Evolutionary conservation across 1,139 yeast species (phyloP).

Genomic region (Pichia sp.): DNA sequence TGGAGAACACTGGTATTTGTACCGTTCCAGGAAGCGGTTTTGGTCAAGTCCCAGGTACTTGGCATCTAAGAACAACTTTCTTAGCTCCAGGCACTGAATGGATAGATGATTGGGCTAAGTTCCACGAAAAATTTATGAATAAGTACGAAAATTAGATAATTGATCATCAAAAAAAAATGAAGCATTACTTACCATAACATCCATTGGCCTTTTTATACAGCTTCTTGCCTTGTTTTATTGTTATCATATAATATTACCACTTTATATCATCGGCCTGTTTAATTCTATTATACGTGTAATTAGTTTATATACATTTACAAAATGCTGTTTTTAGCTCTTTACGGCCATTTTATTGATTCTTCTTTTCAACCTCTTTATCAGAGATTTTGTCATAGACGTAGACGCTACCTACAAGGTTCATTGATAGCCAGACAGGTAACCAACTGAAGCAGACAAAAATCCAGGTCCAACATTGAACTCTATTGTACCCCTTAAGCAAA

Average conservation of each 20-base stretch:
- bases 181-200: background rate
- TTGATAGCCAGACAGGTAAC: conserved; percentile 75
- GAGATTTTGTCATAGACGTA: conserved; percentile 21
- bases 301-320: background rate
- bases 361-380: conserved; percentile 17
- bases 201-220: too few relatives aligned
- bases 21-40: conserved; percentile 97
- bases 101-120: conserved; percentile 68
- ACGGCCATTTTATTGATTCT: conserved; percentile 12
- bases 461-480: conserved; percentile 87
- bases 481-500: conserved; percentile 60
- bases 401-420: conserved; percentile 36
- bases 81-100: conserved; percentile 92
- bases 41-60: conserved; percentile 85
- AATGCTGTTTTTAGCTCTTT: background rate
- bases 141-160: conserved; percentile 39
- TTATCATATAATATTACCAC: background rate
- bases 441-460: conserved; percentile 67
- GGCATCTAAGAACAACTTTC: conserved; percentile 92
- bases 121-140: conserved; percentile 68
- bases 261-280: background rate
- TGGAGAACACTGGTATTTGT: conserved; percentile 92
- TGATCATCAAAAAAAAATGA: background rate
- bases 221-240: too few relatives aligned
- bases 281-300: background rate